A percentile compares a stretch with the other conserved stretches of the same genome.
Conservation (phyloP, 2,329 filamentous ascomycete species). For the Xylaria sp. region DNA sequence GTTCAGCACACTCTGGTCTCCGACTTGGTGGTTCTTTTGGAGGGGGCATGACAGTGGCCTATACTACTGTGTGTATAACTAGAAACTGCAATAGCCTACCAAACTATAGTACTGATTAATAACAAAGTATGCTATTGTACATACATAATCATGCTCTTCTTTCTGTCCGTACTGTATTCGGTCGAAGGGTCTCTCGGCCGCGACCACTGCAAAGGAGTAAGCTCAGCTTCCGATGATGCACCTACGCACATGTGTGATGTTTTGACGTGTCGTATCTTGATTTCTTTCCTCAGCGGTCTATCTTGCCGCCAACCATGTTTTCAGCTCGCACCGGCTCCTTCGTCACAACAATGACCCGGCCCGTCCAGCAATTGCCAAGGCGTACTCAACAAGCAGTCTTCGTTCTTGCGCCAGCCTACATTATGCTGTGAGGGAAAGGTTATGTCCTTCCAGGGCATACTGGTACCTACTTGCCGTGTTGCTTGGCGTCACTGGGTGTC, state of each 20-base stretch:
- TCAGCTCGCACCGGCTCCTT: slow-evolving; percentile 20
- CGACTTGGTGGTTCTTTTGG: slow-evolving; percentile 18
- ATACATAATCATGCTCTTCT: background rate
- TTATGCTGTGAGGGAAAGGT: too few species aligned
- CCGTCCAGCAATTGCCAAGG: slow-evolving; percentile 1
- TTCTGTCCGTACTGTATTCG: background rate
- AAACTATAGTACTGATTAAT: background rate
- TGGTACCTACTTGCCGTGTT: background rate
- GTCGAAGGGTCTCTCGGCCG: background rate
- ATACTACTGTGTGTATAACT: too few species aligned
- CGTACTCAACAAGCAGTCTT: background rate
- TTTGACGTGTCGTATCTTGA: slow-evolving; percentile 24
- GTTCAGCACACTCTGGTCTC: slow-evolving; percentile 21
- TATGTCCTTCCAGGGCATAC: background rate
- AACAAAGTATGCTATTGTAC: background rate
- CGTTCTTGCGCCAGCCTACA: background rate
- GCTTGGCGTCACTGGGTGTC: slow-evolving; percentile 1
- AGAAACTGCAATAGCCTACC: too few species aligned
- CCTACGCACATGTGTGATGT: slow-evolving; percentile 4
- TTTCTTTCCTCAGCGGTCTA: slow-evolving; percentile 3
- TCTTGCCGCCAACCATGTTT: slow-evolving; percentile 19
- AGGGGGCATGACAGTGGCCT: background rate
- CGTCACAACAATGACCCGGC: background rate
- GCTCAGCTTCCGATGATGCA: slow-evolving; percentile 10
- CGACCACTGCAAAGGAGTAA: background rate